Evolutionary conservation across 2,329 filamentous ascomycete genomes (phyloP), one percentile per base, ranked within the genome.

Genomic region (Diaporthe eres): DNA sequence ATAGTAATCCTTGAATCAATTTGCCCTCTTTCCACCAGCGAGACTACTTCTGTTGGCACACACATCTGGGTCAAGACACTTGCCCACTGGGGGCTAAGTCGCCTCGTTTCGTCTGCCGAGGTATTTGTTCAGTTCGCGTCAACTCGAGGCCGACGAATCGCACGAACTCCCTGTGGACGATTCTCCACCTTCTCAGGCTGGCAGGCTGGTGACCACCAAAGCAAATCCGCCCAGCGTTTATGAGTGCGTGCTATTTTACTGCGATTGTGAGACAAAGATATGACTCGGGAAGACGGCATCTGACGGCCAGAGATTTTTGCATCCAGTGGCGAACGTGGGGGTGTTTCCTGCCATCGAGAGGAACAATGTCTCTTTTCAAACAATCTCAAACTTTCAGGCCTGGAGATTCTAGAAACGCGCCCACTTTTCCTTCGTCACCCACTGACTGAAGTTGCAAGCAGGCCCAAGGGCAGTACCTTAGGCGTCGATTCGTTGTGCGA

Each of bases 241-340:
- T 3, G 22, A 55, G 19, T 28, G 34, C n/a, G 34, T 39, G 51
- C 65, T 53, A 3, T 53, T 25, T 37, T 39, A 13, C 47, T 68
- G 31, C 22, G 15, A 39, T 25, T 39, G 34, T 42, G 65, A 70
- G 65, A 70, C 65, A 34, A 1, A 70, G 19, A 13, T 19, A 42
- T 70, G 65, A 70, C 49, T 70, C 65, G n/a, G 25, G n/a, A 70
- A 4, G n/a, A n/a, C 65, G 4, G 28, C 65, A 42, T 55, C 31
- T 70, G 65, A 70, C 49, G 8, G 65, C 28, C 47, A 68, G 22
- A 39, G 12, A 17, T 53, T 53, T 68, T 28, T 13, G 34, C 28
- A 8, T 28, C 31, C 63, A 39, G 63, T 68, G 47, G 63, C 63
- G n/a, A 19, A 68, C 39, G 10, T 65, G 8, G 31, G 25, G 17